Conservation (phyloP, 2,329 filamentous ascomycete species). For the Epichloe hybrida region DNA sequence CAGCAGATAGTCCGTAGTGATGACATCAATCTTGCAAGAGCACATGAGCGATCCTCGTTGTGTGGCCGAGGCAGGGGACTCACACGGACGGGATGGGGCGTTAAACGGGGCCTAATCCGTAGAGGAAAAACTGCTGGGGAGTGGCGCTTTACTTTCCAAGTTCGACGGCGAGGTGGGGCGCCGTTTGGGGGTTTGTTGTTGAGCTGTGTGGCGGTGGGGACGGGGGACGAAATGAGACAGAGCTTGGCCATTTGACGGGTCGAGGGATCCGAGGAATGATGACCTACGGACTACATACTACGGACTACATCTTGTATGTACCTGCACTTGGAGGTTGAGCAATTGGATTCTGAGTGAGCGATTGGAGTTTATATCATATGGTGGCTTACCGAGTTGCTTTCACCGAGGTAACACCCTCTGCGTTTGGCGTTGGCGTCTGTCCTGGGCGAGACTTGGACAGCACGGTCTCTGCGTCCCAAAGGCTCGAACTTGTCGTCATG, state of each 20-base stretch:
- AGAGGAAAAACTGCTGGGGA: background rate
- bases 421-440: too few species aligned
- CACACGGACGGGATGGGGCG: conserved; percentile 4
- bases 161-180: background rate
- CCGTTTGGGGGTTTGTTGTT: background rate
- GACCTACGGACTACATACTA: too few species aligned
- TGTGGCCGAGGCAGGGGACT: conserved; percentile 8
- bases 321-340: too few species aligned
- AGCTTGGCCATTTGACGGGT: background rate
- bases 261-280: too few species aligned
- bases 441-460: too few species aligned
- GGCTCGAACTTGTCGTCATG: too few species aligned
- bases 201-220: conserved; percentile 2
- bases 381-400: too few species aligned
- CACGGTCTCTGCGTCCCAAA: too few species aligned
- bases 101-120: background rate
- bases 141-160: conserved; percentile 1
- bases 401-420: background rate
- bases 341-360: too few species aligned
- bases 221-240: background rate
- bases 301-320: too few species aligned
- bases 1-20: background rate
- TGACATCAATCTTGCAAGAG: background rate
- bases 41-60: conserved; percentile 5
- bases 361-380: too few species aligned